Percentiles rank a stretch among this genome's conserved stretches.
Conservation (phyloP, 768 basidiomycete genomes). For the Neoboletus subvelutipes region DNA sequence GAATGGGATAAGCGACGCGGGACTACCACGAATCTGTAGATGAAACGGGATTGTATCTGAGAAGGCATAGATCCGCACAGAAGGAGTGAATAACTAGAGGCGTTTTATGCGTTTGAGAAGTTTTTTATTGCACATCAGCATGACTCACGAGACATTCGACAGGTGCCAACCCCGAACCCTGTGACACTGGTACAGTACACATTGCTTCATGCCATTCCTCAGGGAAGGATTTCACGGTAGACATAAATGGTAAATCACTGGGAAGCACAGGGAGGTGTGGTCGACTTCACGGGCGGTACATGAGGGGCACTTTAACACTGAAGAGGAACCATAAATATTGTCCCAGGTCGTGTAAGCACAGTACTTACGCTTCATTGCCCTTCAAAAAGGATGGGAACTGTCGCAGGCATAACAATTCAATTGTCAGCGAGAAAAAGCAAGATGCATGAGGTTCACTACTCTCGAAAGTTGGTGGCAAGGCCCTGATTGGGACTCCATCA, state of each 20-base stretch:
- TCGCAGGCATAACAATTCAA: conserved; percentile 41
- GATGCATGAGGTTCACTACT: conserved; percentile 29
- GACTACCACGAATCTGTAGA: conserved; percentile 53
- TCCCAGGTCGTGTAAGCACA: neutral
- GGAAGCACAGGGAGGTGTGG: conserved; percentile 53
- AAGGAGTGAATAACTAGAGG: conserved; percentile 58
- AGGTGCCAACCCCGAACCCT: conserved; percentile 35
- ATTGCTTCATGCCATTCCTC: conserved; percentile 65
- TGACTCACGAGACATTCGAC: conserved; percentile 52
- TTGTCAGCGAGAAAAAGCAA: conserved; percentile 45
- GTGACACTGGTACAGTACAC: conserved; percentile 41
- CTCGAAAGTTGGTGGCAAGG: conserved; percentile 52
- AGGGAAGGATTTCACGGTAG: conserved; percentile 57
- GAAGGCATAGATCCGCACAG: conserved; percentile 51
- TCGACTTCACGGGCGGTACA: conserved; percentile 54
- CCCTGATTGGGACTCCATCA: conserved; percentile 28
- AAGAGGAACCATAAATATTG: neutral
- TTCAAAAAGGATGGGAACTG: conserved; percentile 46
- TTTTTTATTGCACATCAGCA: neutral
- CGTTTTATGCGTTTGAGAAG: neutral
- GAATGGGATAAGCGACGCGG: conserved; percentile 47
- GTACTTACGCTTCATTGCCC: conserved; percentile 44
- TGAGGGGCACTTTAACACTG: conserved; percentile 50
- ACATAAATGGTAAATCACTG: conserved; percentile 47
- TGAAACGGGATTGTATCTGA: conserved; percentile 63